Evolutionary conservation across 345 rosid genomes (phyloP).

Genomic region (Heritiera fomes): DNA sequence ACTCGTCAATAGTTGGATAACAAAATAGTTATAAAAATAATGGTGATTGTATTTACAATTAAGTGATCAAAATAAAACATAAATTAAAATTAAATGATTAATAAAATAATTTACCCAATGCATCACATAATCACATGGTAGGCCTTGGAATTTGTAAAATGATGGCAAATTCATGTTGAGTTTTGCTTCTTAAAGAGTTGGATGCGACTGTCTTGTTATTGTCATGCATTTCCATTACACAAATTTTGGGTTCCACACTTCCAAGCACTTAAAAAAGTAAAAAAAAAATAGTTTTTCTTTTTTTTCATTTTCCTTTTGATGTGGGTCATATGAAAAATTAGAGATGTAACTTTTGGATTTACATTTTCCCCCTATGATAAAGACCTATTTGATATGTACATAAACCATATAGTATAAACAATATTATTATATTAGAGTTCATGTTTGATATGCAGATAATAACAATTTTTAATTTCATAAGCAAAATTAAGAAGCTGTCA

Average conservation of each 20-base stretch:
- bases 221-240: constrained; percentile 13
- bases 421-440: background rate
- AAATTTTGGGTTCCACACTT: background rate
- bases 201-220: background rate
- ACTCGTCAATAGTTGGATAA: no score
- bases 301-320: background rate
- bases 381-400: background rate
- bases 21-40: no score
- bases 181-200: background rate
- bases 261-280: constrained; percentile 1
- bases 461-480: no score
- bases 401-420: background rate
- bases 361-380: background rate
- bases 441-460: no score
- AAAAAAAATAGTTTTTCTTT: no score
- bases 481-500: no score
- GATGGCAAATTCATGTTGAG: background rate
- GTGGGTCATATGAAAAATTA: background rate
- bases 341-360: background rate
- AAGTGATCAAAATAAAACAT: no score
- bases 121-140: constrained; percentile 9
- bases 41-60: no score
- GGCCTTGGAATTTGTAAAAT: background rate
- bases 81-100: no score
- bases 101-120: background rate